Base-by-base conservation (phyloP, 805 yeast species). In the Suhomyces xylopsoci region DNA sequence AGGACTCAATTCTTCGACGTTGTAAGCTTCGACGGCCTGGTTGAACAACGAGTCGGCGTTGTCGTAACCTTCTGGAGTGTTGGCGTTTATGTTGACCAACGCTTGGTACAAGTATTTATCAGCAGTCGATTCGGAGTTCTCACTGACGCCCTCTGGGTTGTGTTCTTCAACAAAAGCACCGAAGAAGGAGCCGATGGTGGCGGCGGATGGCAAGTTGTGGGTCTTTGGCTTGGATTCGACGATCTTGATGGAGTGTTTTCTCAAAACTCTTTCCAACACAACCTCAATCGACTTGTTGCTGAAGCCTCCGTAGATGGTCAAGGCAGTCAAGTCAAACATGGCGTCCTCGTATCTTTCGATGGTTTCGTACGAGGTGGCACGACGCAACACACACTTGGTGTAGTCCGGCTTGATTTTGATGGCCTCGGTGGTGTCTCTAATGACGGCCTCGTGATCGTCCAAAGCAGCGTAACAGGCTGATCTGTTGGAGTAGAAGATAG, bases 391-490 rank as follows among this genome's bases (percentile, higher is more conserved):
- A 71, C 97, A 94, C 76, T 94, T 94, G 63, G 89, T 77, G 74
- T 94, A 93, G 67, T 88, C 93, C 10, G 96, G 97, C 68, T 90
- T 88, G 63, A 93, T 74, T 62, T 84, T 80, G 63, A 94, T 80
- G 26, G 98, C 99, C 55, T 80, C 81, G 19, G 96, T 83, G 52
- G 97, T 88, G 69, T 91, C 97, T 60, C 84, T 88, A 57, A 94
- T 80, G 46, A 92, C 97, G 67, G 90, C 86, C 62, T 89, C 90
- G 67, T 83, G 84, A 56, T 91, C 82, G 58, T 84, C 82, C 59
- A 89, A 76, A 7, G 96, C 90, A 49, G 92, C 88, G 73, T 88
- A 88, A 73, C 97, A 93, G 15, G 99, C 99, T 26, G 98, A 91
- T 73, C 97, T 85, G 78, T 94, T 94, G 56, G 97, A 90, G 75